Conservation (phyloP, 2,329 filamentous ascomycete species). For the Talaromyces albobiverticillius region DNA sequence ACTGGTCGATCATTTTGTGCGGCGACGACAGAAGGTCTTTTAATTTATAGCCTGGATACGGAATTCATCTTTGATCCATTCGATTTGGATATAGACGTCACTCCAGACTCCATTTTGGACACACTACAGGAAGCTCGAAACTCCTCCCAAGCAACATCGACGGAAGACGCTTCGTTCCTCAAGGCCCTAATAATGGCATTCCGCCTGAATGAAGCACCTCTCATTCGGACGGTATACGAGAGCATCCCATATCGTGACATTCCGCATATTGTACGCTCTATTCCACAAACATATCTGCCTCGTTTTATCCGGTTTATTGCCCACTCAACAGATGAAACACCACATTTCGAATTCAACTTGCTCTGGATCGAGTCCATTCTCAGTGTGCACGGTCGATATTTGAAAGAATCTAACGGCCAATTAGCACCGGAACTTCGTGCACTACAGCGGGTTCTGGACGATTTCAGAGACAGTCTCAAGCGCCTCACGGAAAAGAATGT, state of each 20-base stretch:
- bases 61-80: slow-evolving; percentile 89
- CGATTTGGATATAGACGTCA: slow-evolving; percentile 91
- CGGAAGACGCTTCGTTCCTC: slow-evolving; percentile 68
- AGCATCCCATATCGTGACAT: slow-evolving; percentile 74
- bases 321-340: slow-evolving; percentile 80
- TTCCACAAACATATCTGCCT: slow-evolving; percentile 83
- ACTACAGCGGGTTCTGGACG: slow-evolving; percentile 74
- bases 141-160: slow-evolving; percentile 53
- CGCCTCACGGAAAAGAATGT: slow-evolving; percentile 82
- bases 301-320: slow-evolving; percentile 84
- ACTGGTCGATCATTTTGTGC: slow-evolving; percentile 90
- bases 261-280: slow-evolving; percentile 69
- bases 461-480: slow-evolving; percentile 79
- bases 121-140: slow-evolving; percentile 58
- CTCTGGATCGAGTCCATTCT: slow-evolving; percentile 84
- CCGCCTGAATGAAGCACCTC: slow-evolving; percentile 79
- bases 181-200: slow-evolving; percentile 97
- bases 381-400: slow-evolving; percentile 77
- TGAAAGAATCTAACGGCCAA: slow-evolving; percentile 75
- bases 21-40: slow-evolving; percentile 86
- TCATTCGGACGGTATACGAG: slow-evolving; percentile 84
- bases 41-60: slow-evolving; percentile 89
- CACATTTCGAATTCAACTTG: slow-evolving; percentile 91
- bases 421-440: slow-evolving; percentile 82
- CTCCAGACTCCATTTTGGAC: slow-evolving; percentile 76